Percentiles rank a stretch among this genome's conserved stretches.
phyloP scores from a whole-genome alignment of 306 rosid genomes.

The Ziziphus jujuba region DNA sequence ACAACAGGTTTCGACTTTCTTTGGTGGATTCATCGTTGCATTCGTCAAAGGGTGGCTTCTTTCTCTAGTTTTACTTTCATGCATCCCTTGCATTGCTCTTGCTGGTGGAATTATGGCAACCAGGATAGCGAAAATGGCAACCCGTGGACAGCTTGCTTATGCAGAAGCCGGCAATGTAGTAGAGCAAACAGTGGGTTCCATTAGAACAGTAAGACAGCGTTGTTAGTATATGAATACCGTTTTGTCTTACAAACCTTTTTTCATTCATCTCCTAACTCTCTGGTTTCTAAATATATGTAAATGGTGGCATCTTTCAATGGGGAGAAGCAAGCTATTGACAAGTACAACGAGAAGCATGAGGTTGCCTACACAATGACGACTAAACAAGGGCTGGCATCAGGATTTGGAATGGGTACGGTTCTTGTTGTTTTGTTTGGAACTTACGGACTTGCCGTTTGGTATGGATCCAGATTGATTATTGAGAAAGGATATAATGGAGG shows the following conservation, averaged over 20 bases:
- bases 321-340: constrained; percentile 68
- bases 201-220: constrained; percentile 66
- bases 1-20: constrained; percentile 62
- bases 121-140: constrained; percentile 57
- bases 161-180: constrained; percentile 85
- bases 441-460: constrained; percentile 86
- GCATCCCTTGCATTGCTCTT: constrained; percentile 57
- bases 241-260: neutral
- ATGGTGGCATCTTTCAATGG: constrained; percentile 93
- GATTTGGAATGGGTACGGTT: constrained; percentile 59
- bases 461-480: constrained; percentile 70
- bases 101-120: constrained; percentile 47
- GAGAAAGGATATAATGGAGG: constrained; percentile 74
- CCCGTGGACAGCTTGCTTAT: constrained; percentile 78
- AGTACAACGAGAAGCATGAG: constrained; percentile 55
- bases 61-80: constrained; percentile 53
- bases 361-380: constrained; percentile 53
- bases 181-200: constrained; percentile 80
- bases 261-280: too few species aligned
- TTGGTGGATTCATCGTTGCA: constrained; percentile 72
- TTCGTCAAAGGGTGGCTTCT: constrained; percentile 73
- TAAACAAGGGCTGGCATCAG: constrained; percentile 70
- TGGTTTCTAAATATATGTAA: neutral
- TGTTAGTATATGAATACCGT: neutral
- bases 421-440: constrained; percentile 46